phyloP scores from a whole-genome alignment of 768 basidiomycete species.

The Pilatotrama ljubarskyi region DNA sequence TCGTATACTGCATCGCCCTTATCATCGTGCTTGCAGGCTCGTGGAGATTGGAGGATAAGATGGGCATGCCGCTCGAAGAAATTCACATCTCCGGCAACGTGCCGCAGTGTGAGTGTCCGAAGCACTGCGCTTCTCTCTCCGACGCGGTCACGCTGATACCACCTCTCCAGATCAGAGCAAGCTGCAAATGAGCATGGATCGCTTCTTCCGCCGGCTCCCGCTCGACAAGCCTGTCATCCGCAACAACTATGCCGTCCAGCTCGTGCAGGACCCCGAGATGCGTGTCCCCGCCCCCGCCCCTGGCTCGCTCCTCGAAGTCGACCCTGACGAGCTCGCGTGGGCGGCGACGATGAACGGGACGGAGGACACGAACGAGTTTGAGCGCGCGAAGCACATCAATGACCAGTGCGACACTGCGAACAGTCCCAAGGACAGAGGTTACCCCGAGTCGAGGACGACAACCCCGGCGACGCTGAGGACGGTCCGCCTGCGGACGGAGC shows the following conservation, averaged over 20 bases:
- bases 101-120: conserved; percentile 57
- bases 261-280: conserved; percentile 34
- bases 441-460: conserved; percentile 3
- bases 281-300: conserved; percentile 7
- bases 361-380: conserved; percentile 42
- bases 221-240: conserved; percentile 70
- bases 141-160: background rate
- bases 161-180: conserved; percentile 42
- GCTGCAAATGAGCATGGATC: conserved; percentile 63
- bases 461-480: conserved; percentile 23
- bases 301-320: conserved; percentile 36
- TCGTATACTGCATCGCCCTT: background rate
- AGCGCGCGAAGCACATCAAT: conserved; percentile 20
- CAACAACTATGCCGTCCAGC: conserved; percentile 62
- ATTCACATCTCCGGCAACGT: conserved; percentile 73
- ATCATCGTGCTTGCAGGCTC: conserved; percentile 46
- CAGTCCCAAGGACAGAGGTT: background rate
- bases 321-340: conserved; percentile 71
- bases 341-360: conserved; percentile 51
- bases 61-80: conserved; percentile 69
- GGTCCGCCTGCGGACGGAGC: conserved; percentile 60
- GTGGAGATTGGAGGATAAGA: conserved; percentile 77
- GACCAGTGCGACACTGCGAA: conserved; percentile 1
- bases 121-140: background rate
- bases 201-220: conserved; percentile 67